phyloP scores from a whole-genome alignment of 164 flowering plant species.

The Macadamia integrifolia region DNA sequence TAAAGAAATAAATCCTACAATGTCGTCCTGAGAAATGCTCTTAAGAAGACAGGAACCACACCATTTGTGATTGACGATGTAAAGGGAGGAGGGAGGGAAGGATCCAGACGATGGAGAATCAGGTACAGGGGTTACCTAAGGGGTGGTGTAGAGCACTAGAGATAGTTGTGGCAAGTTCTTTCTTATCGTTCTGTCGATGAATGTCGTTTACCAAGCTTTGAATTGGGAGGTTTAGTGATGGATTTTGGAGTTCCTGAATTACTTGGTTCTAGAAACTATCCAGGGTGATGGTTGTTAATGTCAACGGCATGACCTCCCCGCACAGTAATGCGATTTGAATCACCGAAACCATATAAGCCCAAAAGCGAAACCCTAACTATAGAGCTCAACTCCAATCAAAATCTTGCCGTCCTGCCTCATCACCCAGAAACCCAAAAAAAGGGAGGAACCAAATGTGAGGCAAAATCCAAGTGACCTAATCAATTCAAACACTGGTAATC shows the following conservation, averaged over 20 bases:
- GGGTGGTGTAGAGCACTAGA: constrained; percentile 73
- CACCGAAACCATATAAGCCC: no score
- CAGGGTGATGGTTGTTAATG: neutral
- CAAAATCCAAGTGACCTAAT: no score
- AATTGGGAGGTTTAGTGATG: constrained; percentile 3
- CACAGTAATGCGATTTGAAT: neutral
- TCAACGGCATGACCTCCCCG: neutral
- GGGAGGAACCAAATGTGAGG: no score
- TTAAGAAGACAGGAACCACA: constrained; percentile 70
- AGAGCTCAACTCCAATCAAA: no score
- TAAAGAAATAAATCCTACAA: neutral
- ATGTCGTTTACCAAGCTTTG: constrained; percentile 23
- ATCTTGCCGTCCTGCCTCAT: no score
- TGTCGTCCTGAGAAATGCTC: constrained; percentile 44
- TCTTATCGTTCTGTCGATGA: constrained; percentile 20
- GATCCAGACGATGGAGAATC: constrained; percentile 64
- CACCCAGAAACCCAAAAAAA: no score
- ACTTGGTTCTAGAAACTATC: neutral
- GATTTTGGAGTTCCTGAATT: neutral
- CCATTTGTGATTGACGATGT: constrained; percentile 70
- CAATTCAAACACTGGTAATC: no score
- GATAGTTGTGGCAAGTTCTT: constrained; percentile 33
- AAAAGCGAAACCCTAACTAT: no score
- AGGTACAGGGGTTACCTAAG: constrained; percentile 68
- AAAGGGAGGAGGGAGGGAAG: constrained; percentile 64